These are phyloP conservation scores for Secale cereale DNA, from an alignment of 176 grass and related monocot genomes.

Conservation along the genomic window DNA sequence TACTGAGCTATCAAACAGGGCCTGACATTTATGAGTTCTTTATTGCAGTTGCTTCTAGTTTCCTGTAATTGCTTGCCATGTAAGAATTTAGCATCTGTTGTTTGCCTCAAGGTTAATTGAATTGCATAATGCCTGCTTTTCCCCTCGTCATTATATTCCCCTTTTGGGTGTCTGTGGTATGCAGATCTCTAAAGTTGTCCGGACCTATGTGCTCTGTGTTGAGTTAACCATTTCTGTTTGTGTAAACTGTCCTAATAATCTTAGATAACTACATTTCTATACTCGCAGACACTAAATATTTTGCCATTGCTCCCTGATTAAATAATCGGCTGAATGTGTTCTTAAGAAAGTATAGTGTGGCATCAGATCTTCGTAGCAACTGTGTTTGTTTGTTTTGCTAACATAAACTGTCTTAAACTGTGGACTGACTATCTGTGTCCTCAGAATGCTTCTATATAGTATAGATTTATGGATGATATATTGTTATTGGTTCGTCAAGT, in stretches of 20 bases:
- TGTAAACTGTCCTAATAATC: neutral
- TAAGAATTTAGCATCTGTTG: neutral
- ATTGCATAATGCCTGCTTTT: neutral
- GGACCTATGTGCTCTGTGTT: neutral
- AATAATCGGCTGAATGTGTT: neutral
- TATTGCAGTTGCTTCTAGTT: neutral
- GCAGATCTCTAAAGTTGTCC: neutral
- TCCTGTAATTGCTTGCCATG: neutral
- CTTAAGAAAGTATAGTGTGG: neutral
- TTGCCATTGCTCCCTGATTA: neutral
- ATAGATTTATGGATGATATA: neutral
- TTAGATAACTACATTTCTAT: neutral
- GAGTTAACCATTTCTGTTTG: neutral
- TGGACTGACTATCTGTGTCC: neutral
- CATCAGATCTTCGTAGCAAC: neutral
- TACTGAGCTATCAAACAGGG: neutral
- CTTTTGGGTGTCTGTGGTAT: neutral
- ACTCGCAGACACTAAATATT: neutral
- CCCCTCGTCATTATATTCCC: neutral
- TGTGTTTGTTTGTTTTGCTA: neutral
- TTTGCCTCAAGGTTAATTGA: neutral
- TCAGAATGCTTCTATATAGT: neutral
- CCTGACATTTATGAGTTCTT: neutral
- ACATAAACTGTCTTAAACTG: neutral
- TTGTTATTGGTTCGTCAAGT: neutral